phyloP scores from a whole-genome alignment of 768 basidiomycete species.

The Pisolithus marmoratus region DNA sequence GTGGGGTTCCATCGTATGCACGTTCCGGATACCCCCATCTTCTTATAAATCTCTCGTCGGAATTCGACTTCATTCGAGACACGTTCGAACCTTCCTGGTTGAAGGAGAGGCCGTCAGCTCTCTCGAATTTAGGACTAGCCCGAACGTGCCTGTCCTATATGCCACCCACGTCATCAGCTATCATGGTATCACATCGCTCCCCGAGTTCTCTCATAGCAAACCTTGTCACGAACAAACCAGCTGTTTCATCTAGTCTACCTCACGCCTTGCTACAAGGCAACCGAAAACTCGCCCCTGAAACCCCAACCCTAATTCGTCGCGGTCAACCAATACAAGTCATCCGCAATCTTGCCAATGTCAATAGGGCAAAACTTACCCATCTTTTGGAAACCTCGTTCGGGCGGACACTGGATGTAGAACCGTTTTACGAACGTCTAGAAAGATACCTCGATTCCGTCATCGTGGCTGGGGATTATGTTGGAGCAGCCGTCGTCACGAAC shows the following conservation, averaged over 20 bases:
- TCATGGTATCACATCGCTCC: constrained; percentile 97
- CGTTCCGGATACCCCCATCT: constrained; percentile 93
- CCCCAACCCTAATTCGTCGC: constrained; percentile 87
- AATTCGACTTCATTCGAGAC: constrained; percentile 76
- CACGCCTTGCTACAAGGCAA: constrained; percentile 88
- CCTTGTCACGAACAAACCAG: constrained; percentile 96
- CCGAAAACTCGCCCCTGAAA: constrained; percentile 79
- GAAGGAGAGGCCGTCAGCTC: constrained; percentile 72
- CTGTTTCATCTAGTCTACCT: constrained; percentile 90
- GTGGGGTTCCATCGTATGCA: constrained; percentile 96
- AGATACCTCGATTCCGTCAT: constrained; percentile 83
- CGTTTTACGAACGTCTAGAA: constrained; percentile 79
- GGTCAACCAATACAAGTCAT: constrained; percentile 85
- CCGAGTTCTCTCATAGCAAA: constrained; percentile 94
- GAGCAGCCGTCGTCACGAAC: constrained; percentile 89
- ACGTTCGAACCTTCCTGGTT: constrained; percentile 81
- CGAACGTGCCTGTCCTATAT: constrained; percentile 85
- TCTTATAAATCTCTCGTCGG: constrained; percentile 88
- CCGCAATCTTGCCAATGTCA: constrained; percentile 62
- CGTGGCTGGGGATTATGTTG: constrained; percentile 91
- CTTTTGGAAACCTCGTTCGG: constrained; percentile 87
- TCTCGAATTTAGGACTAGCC: constrained; percentile 81
- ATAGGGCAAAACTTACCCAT: constrained; percentile 66
- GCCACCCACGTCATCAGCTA: constrained; percentile 88
- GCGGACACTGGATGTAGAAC: constrained; percentile 58